phyloP scores from a whole-genome alignment of 129 eudicot species.

The Pseudognaphalium luteoalbum region DNA sequence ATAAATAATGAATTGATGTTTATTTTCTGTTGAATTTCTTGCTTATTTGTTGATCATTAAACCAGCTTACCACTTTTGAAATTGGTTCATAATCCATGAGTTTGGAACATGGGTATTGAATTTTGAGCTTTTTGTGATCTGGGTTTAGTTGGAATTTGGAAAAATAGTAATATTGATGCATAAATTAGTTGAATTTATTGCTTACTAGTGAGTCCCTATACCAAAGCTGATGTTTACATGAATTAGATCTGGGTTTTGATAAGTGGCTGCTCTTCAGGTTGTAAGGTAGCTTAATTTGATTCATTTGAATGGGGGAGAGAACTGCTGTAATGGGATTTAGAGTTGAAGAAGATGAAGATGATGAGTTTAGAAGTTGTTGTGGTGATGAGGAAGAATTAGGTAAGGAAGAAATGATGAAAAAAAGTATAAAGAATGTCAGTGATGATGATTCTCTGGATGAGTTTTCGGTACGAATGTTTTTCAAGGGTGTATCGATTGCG shows the following conservation, averaged over 20 bases:
- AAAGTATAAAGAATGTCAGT: constrained; percentile 21
- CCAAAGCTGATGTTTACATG: neutral
- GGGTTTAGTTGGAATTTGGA: constrained; percentile 23
- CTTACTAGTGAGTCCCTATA: neutral
- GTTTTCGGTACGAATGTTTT: constrained; percentile 61
- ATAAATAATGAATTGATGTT: neutral
- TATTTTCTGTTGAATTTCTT: neutral
- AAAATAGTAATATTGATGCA: neutral
- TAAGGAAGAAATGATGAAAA: constrained; percentile 41
- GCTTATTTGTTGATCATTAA: neutral
- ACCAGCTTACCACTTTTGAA: neutral
- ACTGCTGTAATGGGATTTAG: constrained; percentile 28
- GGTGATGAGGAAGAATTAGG: constrained; percentile 68
- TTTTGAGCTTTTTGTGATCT: constrained; percentile 30
- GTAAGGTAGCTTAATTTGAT: constrained; percentile 18
- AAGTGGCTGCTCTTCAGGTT: constrained; percentile 27
- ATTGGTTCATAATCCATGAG: constrained; percentile 15
- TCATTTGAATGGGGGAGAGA: constrained; percentile 33
- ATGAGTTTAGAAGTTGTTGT: constrained; percentile 89
- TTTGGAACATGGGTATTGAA: constrained; percentile 24
- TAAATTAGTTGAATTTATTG: constrained; percentile 8
- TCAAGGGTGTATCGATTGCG: constrained; percentile 74
- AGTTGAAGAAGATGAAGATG: constrained; percentile 82
- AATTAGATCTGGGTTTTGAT: constrained; percentile 22
- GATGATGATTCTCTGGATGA: constrained; percentile 42